A percentile compares a stretch with the other conserved stretches of the same genome.
These are phyloP conservation scores for Akanthomyces lecanii DNA, from an alignment of 2,329 filamentous ascomycete genomes.

Conservation along the genomic window DNA sequence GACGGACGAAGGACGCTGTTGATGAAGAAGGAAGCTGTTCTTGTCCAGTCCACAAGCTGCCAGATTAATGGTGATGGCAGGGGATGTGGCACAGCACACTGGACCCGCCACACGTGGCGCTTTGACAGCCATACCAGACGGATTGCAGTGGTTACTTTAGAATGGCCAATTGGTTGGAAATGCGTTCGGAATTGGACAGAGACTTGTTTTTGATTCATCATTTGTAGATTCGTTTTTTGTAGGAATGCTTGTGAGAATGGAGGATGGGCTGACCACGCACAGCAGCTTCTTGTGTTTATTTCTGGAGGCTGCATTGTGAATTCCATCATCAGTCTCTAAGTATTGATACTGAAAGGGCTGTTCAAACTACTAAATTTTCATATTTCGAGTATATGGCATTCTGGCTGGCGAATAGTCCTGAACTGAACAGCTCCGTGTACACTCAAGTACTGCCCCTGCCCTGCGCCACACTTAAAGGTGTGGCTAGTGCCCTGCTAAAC, in stretches of 20 bases:
- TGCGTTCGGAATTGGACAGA: no score
- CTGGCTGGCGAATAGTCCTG: no score
- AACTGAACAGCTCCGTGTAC: background rate
- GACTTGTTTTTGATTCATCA: no score
- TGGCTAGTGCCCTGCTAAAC: conserved; percentile 6
- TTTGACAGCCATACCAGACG: background rate
- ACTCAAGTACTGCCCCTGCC: background rate
- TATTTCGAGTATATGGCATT: no score
- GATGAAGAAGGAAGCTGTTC: conserved; percentile 4
- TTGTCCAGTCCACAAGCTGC: conserved; percentile 11
- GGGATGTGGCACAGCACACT: conserved; percentile 16
- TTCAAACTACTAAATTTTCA: no score
- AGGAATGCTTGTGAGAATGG: no score
- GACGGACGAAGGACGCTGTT: background rate
- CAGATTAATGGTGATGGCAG: conserved; percentile 14
- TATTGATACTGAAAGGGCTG: no score
- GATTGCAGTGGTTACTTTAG: background rate
- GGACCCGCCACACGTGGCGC: conserved; percentile 16
- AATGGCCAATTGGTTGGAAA: background rate
- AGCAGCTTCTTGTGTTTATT: no score
- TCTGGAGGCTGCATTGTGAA: no score
- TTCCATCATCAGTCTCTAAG: no score
- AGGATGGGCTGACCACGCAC: no score
- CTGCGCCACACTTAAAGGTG: conserved; percentile 16
- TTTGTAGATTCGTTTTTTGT: no score